Evolutionary conservation across 441 rosid species (phyloP).

Genomic region (Erodium moschatum): DNA sequence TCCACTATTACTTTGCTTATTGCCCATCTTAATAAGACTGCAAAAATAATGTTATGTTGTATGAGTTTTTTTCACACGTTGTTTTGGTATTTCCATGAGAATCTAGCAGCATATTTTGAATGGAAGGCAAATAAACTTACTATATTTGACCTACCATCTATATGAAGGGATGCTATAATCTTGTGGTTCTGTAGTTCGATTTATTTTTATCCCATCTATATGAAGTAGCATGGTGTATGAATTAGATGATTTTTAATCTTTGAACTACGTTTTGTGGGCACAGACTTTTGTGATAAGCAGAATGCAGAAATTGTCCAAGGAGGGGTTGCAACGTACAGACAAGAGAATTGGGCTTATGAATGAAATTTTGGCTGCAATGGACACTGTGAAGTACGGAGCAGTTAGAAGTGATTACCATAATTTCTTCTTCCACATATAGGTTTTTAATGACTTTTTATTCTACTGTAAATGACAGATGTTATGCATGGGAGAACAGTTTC

Average conservation of each 20-base stretch:
- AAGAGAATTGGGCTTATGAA: constrained; percentile 97
- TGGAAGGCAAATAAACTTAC: neutral
- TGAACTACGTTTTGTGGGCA: constrained; percentile 21
- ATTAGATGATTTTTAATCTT: constrained; percentile 15
- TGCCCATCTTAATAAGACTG: neutral
- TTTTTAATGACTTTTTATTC: constrained; percentile 16
- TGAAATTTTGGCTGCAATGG: constrained; percentile 99
- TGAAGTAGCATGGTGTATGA: neutral
- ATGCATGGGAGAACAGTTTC: constrained; percentile 99
- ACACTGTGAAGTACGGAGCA: constrained; percentile 80
- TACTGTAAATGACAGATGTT: constrained; percentile 55
- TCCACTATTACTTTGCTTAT: neutral
- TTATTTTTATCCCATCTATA: constrained; percentile 8
- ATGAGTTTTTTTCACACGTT: neutral
- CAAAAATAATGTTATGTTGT: neutral
- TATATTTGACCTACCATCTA: neutral
- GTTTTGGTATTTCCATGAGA: neutral
- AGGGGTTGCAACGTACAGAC: constrained; percentile 97
- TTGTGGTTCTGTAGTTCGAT: neutral
- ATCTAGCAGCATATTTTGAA: neutral
- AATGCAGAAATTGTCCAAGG: constrained; percentile 85
- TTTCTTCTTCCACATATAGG: constrained; percentile 6
- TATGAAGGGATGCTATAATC: constrained; percentile 33
- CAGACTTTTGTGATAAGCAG: constrained; percentile 86
- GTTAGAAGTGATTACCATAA: constrained; percentile 11